Conservation (phyloP, 2,329 filamentous ascomycete species). For the Pyrenochaeta sp. region DNA sequence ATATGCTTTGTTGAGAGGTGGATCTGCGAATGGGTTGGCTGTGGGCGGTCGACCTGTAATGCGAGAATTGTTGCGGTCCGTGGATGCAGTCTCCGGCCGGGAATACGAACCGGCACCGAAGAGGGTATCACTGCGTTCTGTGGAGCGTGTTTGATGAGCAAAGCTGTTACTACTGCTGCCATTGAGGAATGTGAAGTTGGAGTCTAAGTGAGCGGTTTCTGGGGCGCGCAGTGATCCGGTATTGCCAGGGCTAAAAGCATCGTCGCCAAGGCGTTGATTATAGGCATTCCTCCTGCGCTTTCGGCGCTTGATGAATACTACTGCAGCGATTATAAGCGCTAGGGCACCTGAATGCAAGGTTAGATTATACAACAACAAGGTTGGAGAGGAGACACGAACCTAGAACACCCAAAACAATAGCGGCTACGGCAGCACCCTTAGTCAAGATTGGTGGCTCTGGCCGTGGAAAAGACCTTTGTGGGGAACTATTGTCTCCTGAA, state of each 20-base stretch:
- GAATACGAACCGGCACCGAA: constrained; percentile 36
- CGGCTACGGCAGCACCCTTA: constrained; percentile 39
- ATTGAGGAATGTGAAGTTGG: constrained; percentile 18
- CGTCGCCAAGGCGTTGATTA: constrained; percentile 28
- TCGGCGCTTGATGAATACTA: constrained; percentile 36
- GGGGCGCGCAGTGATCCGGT: constrained; percentile 26
- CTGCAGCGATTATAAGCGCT: constrained; percentile 30
- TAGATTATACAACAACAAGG: not conserved
- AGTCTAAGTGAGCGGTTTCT: constrained; percentile 31
- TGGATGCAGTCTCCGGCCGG: constrained; percentile 46
- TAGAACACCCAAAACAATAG: constrained; percentile 43
- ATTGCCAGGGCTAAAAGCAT: constrained; percentile 39
- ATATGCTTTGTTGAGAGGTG: constrained; percentile 47
- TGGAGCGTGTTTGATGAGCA: constrained; percentile 31
- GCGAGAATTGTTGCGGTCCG: constrained; percentile 29
- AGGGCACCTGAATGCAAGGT: constrained; percentile 31
- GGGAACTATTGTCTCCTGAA: constrained; percentile 5
- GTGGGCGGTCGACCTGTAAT: constrained; percentile 26
- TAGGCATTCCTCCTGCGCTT: constrained; percentile 23
- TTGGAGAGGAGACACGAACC: constrained; percentile 21
- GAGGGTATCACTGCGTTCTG: constrained; percentile 35
- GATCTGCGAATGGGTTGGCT: constrained; percentile 47
- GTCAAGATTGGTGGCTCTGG: constrained; percentile 29
- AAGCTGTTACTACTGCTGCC: constrained; percentile 8
- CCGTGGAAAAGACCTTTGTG: constrained; percentile 7